Evolutionary conservation across 441 rosid species (phyloP).

Genomic region (Populus trichocarpa): DNA sequence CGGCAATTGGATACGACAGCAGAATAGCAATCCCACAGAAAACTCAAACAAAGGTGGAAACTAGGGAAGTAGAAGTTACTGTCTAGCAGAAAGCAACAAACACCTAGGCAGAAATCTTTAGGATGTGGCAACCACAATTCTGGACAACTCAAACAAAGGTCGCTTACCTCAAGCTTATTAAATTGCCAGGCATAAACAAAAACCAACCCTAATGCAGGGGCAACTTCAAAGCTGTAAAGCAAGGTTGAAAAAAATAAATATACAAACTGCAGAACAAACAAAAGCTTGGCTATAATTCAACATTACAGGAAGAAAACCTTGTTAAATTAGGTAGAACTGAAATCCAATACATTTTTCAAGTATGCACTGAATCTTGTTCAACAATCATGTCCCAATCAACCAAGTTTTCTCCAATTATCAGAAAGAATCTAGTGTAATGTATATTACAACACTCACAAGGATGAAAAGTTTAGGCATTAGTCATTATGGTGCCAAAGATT

Average conservation of each 20-base stretch:
- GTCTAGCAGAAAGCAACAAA: not conserved
- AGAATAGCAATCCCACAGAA: not conserved
- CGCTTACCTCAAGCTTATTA: not conserved
- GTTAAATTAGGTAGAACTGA: constrained; percentile 10
- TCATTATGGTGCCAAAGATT: constrained; percentile 21
- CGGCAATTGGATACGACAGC: not conserved
- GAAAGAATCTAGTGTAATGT: not conserved
- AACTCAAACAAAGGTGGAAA: not conserved
- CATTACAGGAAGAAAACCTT: not conserved
- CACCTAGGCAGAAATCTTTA: not conserved
- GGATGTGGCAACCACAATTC: not conserved
- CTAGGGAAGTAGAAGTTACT: not conserved
- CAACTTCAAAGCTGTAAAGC: not conserved
- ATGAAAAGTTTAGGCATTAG: not conserved
- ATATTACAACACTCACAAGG: not conserved
- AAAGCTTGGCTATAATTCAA: not conserved
- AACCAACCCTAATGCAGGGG: not conserved
- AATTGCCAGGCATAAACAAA: not conserved
- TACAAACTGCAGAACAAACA: not conserved
- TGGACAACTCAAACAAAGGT: not conserved
- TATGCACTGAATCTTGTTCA: constrained; percentile 8
- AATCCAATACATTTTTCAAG: constrained; percentile 4
- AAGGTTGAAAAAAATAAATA: not conserved
- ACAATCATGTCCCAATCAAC: constrained; percentile 6
- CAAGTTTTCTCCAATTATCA: constrained; percentile 2